Conservation (phyloP, 202 grass and related monocot genomes). For the Panicum virgatum region DNA sequence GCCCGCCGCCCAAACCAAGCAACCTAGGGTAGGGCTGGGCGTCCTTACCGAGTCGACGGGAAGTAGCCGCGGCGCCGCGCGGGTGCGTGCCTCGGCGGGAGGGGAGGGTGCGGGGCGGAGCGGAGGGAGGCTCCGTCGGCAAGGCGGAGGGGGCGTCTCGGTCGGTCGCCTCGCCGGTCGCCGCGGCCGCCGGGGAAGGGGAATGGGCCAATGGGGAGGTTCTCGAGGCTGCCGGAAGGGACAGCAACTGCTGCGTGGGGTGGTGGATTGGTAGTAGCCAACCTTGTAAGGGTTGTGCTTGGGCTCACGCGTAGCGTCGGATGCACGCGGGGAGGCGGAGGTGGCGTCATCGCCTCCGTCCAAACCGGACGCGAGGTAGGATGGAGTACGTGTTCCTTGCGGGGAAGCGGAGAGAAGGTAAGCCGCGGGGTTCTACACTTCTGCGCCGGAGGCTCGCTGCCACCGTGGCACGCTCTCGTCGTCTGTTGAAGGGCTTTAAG, state of each 20-base stretch:
- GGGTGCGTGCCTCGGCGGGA: background rate
- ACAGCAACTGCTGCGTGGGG: background rate
- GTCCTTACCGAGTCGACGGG: slow-evolving; percentile 7
- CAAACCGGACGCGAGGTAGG: background rate
- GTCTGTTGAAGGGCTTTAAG: too few relatives aligned
- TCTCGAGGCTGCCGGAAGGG: background rate
- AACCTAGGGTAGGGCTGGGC: background rate
- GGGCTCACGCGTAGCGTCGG: slow-evolving; percentile 8
- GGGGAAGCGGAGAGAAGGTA: background rate
- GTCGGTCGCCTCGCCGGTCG: background rate
- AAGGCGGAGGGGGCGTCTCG: background rate
- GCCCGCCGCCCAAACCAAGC: background rate
- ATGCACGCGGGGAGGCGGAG: background rate
- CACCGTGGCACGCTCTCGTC: too few relatives aligned
- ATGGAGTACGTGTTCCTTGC: accelerated
- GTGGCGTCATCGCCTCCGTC: slow-evolving; percentile 12
- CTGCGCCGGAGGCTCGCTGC: too few relatives aligned
- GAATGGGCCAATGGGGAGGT: background rate
- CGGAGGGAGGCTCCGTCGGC: too few relatives aligned
- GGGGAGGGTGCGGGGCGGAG: background rate
- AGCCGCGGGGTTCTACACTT: too few relatives aligned
- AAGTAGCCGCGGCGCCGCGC: background rate
- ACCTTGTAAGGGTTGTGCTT: background rate
- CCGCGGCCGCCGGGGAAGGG: background rate
- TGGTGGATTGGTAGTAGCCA: background rate